Evolutionary conservation across 2,329 filamentous ascomycete species (phyloP).

Genomic region (Pleomassaria siparia): DNA sequence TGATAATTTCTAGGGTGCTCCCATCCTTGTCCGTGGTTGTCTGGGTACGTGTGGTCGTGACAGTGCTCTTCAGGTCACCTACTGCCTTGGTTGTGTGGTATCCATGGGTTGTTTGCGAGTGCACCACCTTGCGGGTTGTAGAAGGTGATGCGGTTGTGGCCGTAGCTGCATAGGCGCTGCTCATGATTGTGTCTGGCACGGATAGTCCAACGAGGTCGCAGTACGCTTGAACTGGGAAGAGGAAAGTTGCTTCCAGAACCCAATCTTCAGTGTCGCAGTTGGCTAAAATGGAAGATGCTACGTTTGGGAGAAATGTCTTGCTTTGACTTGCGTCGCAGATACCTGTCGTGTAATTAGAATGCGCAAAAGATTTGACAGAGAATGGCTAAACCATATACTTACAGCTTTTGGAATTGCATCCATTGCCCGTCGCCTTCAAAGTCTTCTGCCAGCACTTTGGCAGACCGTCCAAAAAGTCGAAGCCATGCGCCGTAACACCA

Average conservation of each 20-base stretch:
- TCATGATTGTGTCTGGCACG: slow-evolving; percentile 22
- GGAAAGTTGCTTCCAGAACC: slow-evolving; percentile 17
- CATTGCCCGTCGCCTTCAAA: slow-evolving; percentile 15
- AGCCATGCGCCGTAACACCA: slow-evolving; percentile 2
- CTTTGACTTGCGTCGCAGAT: slow-evolving; percentile 26
- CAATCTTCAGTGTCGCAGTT: slow-evolving; percentile 19
- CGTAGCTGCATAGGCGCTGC: slow-evolving; percentile 20
- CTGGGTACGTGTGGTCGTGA: slow-evolving; percentile 20
- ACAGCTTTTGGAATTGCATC: slow-evolving; percentile 24
- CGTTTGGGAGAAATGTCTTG: slow-evolving; percentile 19
- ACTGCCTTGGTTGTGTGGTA: slow-evolving; percentile 8
- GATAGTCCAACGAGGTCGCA: slow-evolving; percentile 17
- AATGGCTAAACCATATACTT: slow-evolving; percentile 3
- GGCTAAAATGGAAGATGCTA: slow-evolving; percentile 20
- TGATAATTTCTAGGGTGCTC: slow-evolving; percentile 22
- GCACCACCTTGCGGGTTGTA: slow-evolving; percentile 8
- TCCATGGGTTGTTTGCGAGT: slow-evolving; percentile 9
- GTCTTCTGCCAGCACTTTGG: slow-evolving; percentile 24
- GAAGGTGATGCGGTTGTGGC: slow-evolving; percentile 4
- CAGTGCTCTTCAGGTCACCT: slow-evolving; percentile 14
- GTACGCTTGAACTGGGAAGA: slow-evolving; percentile 20
- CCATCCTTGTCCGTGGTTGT: slow-evolving; percentile 26
- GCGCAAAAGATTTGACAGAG: neutral
- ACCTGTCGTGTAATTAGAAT: slow-evolving; percentile 13
- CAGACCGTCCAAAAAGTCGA: slow-evolving; percentile 22